Base-by-base conservation (phyloP, 2,329 filamentous ascomycete genomes). In the Penicillium sclerotigenum region DNA sequence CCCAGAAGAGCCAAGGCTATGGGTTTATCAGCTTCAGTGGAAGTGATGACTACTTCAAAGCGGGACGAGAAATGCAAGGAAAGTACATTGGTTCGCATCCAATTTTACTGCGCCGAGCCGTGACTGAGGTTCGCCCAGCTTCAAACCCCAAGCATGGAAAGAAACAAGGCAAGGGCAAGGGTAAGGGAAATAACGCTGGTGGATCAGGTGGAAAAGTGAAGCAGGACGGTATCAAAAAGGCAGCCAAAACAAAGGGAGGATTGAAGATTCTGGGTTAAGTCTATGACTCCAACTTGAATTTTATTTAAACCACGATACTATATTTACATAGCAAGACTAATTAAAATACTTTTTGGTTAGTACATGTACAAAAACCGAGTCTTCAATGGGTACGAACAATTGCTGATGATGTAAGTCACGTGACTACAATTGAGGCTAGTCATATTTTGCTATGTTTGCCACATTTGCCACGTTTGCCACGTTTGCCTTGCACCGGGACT, bases 21-120 rank as follows among this genome's bases (percentile, higher is more conserved):
- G 94, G 94, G 3, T 99, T 99, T 70, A 92, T 99, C 54, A 94
- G 90, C 74, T 97, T 99, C 77, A 88, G 87, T 67, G 90, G 97
- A 70, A 90, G 91, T 29, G 94, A 99, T 73, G 92, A 97, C 69
- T 97, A 95, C 73, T 97, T 99, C 80, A 86, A 90, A 68, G 93
- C 94, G 1, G 93, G 91, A 67, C 91, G 94, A 77, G 93, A 97
- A 78, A 97, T 97, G 94, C 90, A 97, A 69, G 92, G 92, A 66
- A 97, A 99, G 78, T 99, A 99, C 76, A 97, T 99, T 71, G 93
- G 96, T 68, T 97, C 91, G 72, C 94, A 97, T 74, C 94, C 94
- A 0, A 90, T 97, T 28, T 80, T 90, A 26, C 83, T 97, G 64
- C 87, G 89, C 73, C 90, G 94, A 73, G 91, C 90, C 63, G 96